Base-by-base conservation (phyloP, 495 filamentous ascomycete species). In the Eremomyces bilateralis region DNA sequence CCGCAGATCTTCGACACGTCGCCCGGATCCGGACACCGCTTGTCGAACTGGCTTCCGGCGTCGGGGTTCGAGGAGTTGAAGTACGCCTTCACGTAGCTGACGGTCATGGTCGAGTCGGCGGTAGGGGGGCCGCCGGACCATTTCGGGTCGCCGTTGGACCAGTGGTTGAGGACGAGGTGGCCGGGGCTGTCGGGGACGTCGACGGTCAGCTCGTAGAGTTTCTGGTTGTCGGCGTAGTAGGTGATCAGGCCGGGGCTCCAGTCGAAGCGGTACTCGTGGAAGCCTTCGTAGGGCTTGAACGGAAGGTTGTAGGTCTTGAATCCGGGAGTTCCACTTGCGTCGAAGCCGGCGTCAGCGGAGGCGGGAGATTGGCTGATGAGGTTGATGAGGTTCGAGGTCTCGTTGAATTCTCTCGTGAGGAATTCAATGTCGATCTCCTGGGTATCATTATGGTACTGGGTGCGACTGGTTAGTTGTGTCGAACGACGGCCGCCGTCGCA, bases 391-490 rank as follows among this genome's bases (percentile, higher is more conserved):
- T 34, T 31, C 12, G 31, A 32, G 4, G 33, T 10, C 33, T 20
- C 12, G 28, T 40, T 42, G 35, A 71, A 71, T 4, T 56, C 49
- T 22, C 33, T 4, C 17, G 71, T 72, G 12, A 82, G 61, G 47
- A 77, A 71, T 40, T 82, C 77, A 51, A 83, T 67, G 49, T 83
- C 77, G 40, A 81, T 78, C 42, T 83, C 77, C 49, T 79, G 73
- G 3, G 71, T 73, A 49, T 83, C 67, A 48, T 81, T 77, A 49
- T 63, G 63, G 53, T 76, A 83, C 72, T 76, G 35, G 10, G 12
- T 11, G 15, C 34, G n/a, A n/a, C n/a, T n/a, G n/a, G 6, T 32
- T 17, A 32, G 30, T 32, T 32, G 15, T 17, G 6, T 11, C 6
- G 30, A 6, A 8, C 12, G 30, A 5, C 8, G 6, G 30, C n/a